Evolutionary conservation across 768 basidiomycete genomes (phyloP).

Genomic region (Tephrocybe sp.): DNA sequence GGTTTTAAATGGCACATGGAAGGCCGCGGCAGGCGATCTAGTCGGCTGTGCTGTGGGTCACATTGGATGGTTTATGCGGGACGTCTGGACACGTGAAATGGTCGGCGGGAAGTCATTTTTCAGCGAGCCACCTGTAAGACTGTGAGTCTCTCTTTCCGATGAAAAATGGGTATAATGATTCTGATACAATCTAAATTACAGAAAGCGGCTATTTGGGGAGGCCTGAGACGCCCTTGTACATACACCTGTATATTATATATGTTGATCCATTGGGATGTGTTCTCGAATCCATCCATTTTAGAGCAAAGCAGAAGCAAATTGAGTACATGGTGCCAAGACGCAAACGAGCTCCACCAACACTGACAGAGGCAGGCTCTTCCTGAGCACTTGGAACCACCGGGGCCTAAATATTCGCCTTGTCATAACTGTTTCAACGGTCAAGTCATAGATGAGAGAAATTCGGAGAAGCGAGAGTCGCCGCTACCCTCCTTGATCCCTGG

Average conservation of each 20-base stretch:
- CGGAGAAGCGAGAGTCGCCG: not conserved
- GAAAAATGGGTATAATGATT: not conserved
- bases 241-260: not conserved
- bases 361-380: no score
- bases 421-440: no score
- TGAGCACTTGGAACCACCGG: no score
- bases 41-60: conserved; percentile 88
- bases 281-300: no score
- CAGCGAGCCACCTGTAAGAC: conserved; percentile 65
- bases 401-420: no score
- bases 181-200: conserved; percentile 23
- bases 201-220: conserved; percentile 71
- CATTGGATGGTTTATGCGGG: conserved; percentile 79
- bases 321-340: no score
- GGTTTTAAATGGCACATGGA: conserved; percentile 81
- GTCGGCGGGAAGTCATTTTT: conserved; percentile 69
- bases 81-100: conserved; percentile 90
- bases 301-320: no score
- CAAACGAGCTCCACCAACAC: no score
- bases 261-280: no score
- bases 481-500: conserved; percentile 28
- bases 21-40: conserved; percentile 78
- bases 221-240: conserved; percentile 15
- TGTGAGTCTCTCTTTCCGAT: conserved; percentile 59
- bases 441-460: not conserved